These are phyloP conservation scores for Venturiaceae sp. DNA, from an alignment of 2,329 filamentous ascomycete genomes.

Conservation along the genomic window DNA sequence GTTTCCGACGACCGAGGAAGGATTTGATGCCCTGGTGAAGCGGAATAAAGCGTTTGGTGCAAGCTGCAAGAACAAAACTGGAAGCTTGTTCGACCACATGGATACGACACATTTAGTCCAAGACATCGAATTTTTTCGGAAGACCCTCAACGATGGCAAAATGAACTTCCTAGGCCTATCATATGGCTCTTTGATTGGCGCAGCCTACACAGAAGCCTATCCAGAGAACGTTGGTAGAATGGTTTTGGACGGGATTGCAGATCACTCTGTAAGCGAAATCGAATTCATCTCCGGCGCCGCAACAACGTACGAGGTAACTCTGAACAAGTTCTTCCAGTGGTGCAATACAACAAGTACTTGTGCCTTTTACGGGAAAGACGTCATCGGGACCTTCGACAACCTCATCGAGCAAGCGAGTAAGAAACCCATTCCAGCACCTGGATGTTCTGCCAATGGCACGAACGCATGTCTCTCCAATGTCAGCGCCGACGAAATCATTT, in stretches of 20 bases:
- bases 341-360: no score
- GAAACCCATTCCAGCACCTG: no score
- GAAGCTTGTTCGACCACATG: constrained; percentile 32
- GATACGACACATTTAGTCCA: constrained; percentile 27
- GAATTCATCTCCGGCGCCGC: constrained; percentile 25
- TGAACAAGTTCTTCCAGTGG: constrained; percentile 28
- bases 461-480: no score
- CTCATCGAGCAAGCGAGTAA: no score
- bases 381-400: no score
- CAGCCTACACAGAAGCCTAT: constrained; percentile 34
- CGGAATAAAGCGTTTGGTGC: no score
- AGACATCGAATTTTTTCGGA: constrained; percentile 25
- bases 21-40: no score
- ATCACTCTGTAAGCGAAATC: constrained; percentile 27
- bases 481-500: no score
- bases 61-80: no score
- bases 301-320: constrained; percentile 24
- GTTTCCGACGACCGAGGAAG: no score
- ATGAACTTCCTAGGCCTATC: constrained; percentile 33
- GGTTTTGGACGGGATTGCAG: constrained; percentile 32
- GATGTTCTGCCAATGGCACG: no score
- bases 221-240: constrained; percentile 32
- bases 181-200: constrained; percentile 35
- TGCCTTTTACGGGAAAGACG: no score
- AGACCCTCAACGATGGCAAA: constrained; percentile 23